Base-by-base conservation (phyloP, 2,329 filamentous ascomycete genomes). In the Juglanconis oblonga region DNA sequence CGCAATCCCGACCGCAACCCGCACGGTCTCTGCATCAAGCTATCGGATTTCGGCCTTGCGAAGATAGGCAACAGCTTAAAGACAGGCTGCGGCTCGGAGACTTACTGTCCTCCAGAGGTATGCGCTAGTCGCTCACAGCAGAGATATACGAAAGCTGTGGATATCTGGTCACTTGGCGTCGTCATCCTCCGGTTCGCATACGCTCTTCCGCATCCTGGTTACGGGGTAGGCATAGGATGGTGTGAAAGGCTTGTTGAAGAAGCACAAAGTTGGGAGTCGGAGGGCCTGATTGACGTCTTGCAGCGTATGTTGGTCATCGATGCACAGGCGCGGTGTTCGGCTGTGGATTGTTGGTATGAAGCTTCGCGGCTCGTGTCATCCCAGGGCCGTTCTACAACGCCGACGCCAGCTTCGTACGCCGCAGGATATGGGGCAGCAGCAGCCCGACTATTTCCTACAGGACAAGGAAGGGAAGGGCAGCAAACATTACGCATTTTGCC, bases 81-180 rank as follows among this genome's bases (percentile, higher is more conserved):
- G 40, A 54, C 40, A 54, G 40, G 31, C 5, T 58, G 36, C 50
- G 32, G 33, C 49, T 47, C 50, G n/a, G 33, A 57, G 14, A 50
- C 32, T 9, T 61, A 58, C 54, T 42, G 14, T 4, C 31, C 59
- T n/a, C 55, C 50, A 5, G 50, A 58, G 45, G 33, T 55, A 36
- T 14, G 17, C 17, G 17, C 9, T 4, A 10, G 11, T 32, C 13
- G 17, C 11, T 3, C 5, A 36, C 24, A 14, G 33, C 33, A n/a
- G 17, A 33, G 8, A 29, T 55, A 61, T 44, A 61, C 50, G 5
- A 57, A 57, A 10, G 58, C 47, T 48, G 48, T 53, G 36, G 54
- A 53, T 48, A 53, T 61, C 14, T 57, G 54, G 44, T 50, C 49
- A 11, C 58, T 57, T 29, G 50, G 50, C 48, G 54, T 61, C 13